These are phyloP conservation scores for Diaporthe caulivora DNA, from an alignment of 2,329 filamentous ascomycete species.

Conservation along the genomic window DNA sequence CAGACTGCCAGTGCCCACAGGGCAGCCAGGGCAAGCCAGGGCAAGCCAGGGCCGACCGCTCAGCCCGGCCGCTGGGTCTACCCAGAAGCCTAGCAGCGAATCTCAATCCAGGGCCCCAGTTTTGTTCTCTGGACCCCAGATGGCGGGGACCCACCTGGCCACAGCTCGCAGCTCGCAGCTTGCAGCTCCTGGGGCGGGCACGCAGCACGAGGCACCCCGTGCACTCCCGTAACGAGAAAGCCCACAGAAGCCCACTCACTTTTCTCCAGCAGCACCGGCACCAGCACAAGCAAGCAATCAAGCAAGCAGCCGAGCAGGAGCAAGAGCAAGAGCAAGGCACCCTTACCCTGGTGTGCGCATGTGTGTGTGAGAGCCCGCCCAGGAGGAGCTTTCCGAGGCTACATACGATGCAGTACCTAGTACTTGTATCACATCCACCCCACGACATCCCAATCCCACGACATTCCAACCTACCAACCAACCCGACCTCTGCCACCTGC, in stretches of 20 bases:
- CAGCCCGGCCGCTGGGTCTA: slow-evolving; percentile 28
- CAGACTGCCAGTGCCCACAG: too few species aligned
- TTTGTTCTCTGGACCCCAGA: slow-evolving; percentile 27
- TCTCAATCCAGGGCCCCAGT: slow-evolving; percentile 21
- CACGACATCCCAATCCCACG: neutral
- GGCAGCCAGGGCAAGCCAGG: too few species aligned
- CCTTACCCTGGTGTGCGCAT: too few species aligned
- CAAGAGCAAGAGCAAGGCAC: too few species aligned
- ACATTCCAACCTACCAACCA: neutral
- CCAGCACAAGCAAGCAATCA: neutral
- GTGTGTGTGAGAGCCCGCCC: neutral
- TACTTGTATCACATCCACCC: neutral
- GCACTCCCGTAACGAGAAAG: neutral
- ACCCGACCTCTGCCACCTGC: neutral
- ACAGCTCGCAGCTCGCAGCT: slow-evolving; percentile 29
- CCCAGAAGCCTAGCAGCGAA: slow-evolving; percentile 21
- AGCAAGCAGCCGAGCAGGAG: neutral
- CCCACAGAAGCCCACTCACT: neutral
- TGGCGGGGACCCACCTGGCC: neutral
- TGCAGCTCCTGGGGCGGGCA: slow-evolving; percentile 8
- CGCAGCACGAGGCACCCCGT: slow-evolving; percentile 5
- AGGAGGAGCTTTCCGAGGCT: slow-evolving; percentile 7
- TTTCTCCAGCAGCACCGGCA: neutral
- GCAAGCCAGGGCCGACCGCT: slow-evolving; percentile 21
- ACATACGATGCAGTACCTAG: too few species aligned